Percentiles rank a stretch among this genome's conserved stretches.
These are phyloP conservation scores for Echinochloa phyllopogon DNA, from an alignment of 176 grass and related monocot genomes.

Conservation along the genomic window DNA sequence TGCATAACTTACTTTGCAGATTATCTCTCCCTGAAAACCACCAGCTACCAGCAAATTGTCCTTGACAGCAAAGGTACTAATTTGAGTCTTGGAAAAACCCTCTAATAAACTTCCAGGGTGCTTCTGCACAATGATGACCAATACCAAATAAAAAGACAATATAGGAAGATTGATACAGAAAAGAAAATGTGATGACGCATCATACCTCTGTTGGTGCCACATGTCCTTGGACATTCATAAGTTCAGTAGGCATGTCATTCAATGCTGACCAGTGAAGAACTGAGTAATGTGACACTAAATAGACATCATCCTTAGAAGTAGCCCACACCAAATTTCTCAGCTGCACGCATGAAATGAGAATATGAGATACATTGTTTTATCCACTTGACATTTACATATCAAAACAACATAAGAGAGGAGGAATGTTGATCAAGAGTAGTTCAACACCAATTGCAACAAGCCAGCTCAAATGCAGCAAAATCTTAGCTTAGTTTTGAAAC, in stretches of 20 bases:
- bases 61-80: slow-evolving; percentile 82
- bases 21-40: slow-evolving; percentile 88
- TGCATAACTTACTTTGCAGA: slow-evolving; percentile 71
- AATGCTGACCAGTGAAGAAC: slow-evolving; percentile 81
- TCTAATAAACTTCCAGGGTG: slow-evolving; percentile 72
- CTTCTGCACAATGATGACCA: slow-evolving; percentile 57
- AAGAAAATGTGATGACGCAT: neutral
- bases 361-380: slow-evolving; percentile 26
- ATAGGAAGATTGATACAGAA: slow-evolving; percentile 3
- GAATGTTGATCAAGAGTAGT: slow-evolving; percentile 18
- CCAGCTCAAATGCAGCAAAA: slow-evolving; percentile 23
- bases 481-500: slow-evolving; percentile 27
- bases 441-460: slow-evolving; percentile 9
- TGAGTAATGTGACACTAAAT: slow-evolving; percentile 62
- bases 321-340: slow-evolving; percentile 88
- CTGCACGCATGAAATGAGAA: slow-evolving; percentile 50
- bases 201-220: slow-evolving; percentile 72
- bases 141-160: slow-evolving; percentile 18
- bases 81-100: slow-evolving; percentile 75
- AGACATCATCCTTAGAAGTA: slow-evolving; percentile 82
- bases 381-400: slow-evolving; percentile 11
- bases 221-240: slow-evolving; percentile 79
- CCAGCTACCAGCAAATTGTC: slow-evolving; percentile 80
- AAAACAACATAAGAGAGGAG: slow-evolving; percentile 17
- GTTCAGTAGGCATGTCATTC: slow-evolving; percentile 56